Conservation (phyloP, 148 eudicot genomes). For the Silene uniflora region DNA sequence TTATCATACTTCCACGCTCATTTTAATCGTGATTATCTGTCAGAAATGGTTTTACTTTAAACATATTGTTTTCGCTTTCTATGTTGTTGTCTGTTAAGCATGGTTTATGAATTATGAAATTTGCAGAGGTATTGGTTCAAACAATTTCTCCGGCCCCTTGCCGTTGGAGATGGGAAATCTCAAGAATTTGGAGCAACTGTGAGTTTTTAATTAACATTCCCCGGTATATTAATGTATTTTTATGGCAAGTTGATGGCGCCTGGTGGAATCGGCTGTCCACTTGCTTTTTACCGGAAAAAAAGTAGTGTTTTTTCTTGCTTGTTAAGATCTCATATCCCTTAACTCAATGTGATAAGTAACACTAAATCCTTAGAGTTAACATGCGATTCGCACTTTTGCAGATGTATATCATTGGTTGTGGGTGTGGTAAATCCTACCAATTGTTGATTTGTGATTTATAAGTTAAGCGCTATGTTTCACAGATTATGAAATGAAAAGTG, state of each 20-base stretch:
- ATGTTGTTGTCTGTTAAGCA: too few species aligned
- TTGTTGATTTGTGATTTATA: too few species aligned
- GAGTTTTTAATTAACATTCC: slow-evolving; percentile 26
- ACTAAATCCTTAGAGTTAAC: too few species aligned
- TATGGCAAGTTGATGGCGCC: background rate
- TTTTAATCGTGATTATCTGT: background rate
- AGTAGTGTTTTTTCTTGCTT: too few species aligned
- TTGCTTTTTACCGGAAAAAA: background rate
- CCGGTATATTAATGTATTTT: too few species aligned
- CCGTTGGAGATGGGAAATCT: slow-evolving; percentile 73
- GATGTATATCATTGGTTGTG: too few species aligned
- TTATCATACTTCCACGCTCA: background rate
- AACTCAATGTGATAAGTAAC: too few species aligned
- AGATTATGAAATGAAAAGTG: too few species aligned
- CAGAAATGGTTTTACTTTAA: background rate
- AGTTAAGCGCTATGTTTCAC: too few species aligned
- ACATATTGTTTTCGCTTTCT: background rate
- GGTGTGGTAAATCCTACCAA: too few species aligned
- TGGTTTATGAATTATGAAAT: slow-evolving; percentile 3
- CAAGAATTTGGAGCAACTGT: slow-evolving; percentile 48
- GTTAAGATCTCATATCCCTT: too few species aligned
- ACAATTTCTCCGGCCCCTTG: slow-evolving; percentile 66
- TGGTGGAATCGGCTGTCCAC: slow-evolving; percentile 1
- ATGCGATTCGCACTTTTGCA: too few species aligned
- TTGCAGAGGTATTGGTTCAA: slow-evolving; percentile 55